Evolutionary conservation across 192 early-diverging fungal species (phyloP).

Genomic region (Backusella psychrophila): DNA sequence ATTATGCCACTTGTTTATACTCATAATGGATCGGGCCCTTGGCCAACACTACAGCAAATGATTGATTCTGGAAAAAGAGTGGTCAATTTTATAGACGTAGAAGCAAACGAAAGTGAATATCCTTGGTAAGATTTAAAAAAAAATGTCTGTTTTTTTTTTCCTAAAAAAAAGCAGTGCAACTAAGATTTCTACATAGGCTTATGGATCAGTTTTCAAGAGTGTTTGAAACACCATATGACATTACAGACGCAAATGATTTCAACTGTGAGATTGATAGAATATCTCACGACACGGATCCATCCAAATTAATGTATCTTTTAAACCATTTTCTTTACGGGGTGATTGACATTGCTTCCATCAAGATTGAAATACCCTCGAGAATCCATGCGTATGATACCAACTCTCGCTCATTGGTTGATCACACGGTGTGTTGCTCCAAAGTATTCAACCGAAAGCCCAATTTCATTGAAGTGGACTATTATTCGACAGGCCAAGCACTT

Average conservation of each 20-base stretch:
- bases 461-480: constrained; percentile 73
- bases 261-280: constrained; percentile 58
- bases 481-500: constrained; percentile 52
- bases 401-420: constrained; percentile 42
- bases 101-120: constrained; percentile 44
- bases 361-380: constrained; percentile 45
- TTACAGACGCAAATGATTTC: constrained; percentile 37
- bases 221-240: constrained; percentile 67
- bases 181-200: constrained; percentile 37
- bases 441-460: constrained; percentile 50
- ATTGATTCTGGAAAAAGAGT: constrained; percentile 60
- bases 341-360: constrained; percentile 23
- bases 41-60: constrained; percentile 70
- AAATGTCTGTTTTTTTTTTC: no score
- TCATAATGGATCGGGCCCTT: constrained; percentile 43
- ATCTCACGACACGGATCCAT: constrained; percentile 3
- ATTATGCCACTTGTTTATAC: constrained; percentile 22
- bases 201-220: constrained; percentile 55
- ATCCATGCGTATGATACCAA: constrained; percentile 50
- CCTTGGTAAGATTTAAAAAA: constrained; percentile 49
- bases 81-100: constrained; percentile 58
- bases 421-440: constrained; percentile 49
- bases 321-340: constrained; percentile 68
- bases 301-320: constrained; percentile 54
- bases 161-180: not conserved